phyloP scores from a whole-genome alignment of 208 protist species.

The Crithidia expoeki region DNA sequence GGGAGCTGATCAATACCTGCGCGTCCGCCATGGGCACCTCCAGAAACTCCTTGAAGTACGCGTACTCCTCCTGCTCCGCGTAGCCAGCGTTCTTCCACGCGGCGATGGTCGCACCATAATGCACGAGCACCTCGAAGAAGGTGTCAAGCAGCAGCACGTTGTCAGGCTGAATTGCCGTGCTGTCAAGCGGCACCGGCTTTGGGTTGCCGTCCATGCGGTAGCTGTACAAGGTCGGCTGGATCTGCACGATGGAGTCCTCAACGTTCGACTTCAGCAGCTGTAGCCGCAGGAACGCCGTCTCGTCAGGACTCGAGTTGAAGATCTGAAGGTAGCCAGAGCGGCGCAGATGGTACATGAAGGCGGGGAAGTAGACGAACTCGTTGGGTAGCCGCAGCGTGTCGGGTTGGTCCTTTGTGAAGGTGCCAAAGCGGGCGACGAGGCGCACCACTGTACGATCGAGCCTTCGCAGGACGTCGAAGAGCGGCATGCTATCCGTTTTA shows the following conservation, averaged over 20 bases:
- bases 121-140: slow-evolving; percentile 99
- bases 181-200: slow-evolving; percentile 93
- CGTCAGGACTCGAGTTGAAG: slow-evolving; percentile 98
- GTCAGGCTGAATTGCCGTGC: slow-evolving; percentile 87
- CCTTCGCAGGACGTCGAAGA: slow-evolving; percentile 98
- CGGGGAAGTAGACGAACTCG: slow-evolving; percentile 97
- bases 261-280: slow-evolving; percentile 96
- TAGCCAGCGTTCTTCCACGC: slow-evolving; percentile 95
- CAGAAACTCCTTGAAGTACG: slow-evolving; percentile 95
- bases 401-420: slow-evolving; percentile 93
- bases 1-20: slow-evolving; percentile 81
- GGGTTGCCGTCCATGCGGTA: slow-evolving; percentile 94
- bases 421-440: slow-evolving; percentile 96
- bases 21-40: slow-evolving; percentile 94
- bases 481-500: slow-evolving; percentile 96
- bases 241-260: slow-evolving; percentile 96
- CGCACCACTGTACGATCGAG: slow-evolving; percentile 98
- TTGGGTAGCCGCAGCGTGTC: slow-evolving; percentile 87
- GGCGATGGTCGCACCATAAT: slow-evolving; percentile 96
- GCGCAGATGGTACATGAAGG: slow-evolving; percentile 99
- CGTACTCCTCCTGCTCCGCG: slow-evolving; percentile 94
- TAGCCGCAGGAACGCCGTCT: slow-evolving; percentile 97
- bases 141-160: slow-evolving; percentile 98
- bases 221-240: slow-evolving; percentile 98
- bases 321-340: slow-evolving; percentile 97